These are phyloP conservation scores for Secale cereale DNA, from an alignment of 176 grass and related monocot genomes.

Conservation along the genomic window DNA sequence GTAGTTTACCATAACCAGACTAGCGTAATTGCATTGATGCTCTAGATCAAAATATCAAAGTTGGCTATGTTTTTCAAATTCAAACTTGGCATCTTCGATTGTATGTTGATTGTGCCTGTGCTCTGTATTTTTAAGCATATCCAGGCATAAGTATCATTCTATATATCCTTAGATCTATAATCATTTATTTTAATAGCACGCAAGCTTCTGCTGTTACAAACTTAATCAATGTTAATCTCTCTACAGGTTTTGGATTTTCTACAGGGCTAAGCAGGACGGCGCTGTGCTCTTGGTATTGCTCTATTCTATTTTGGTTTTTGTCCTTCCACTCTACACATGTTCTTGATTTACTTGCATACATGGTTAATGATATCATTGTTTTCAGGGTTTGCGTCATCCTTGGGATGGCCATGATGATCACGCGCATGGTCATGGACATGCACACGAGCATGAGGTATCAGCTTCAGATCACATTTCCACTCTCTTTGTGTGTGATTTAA, in stretches of 20 bases:
- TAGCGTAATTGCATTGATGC: not conserved
- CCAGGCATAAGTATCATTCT: not conserved
- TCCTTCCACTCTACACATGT: not conserved
- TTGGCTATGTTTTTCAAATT: not conserved
- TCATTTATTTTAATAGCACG: not conserved
- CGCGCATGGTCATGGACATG: constrained; percentile 65
- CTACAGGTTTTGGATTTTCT: constrained; percentile 95
- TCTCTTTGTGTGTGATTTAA: not conserved
- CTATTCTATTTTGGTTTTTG: not conserved
- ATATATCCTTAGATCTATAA: not conserved
- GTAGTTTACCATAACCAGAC: not conserved
- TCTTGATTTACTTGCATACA: not conserved
- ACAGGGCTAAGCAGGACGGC: constrained; percentile 94
- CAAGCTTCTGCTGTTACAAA: not conserved
- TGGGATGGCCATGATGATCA: constrained; percentile 94
- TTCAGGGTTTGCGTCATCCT: constrained; percentile 86
- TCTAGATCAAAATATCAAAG: not conserved
- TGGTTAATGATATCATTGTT: constrained; percentile 1
- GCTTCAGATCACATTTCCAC: not conserved
- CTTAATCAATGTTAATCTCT: not conserved
- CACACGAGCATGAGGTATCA: constrained; percentile 61
- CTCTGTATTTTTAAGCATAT: not conserved
- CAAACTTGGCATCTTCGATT: not conserved
- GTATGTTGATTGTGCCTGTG: not conserved
- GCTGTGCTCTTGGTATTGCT: constrained; percentile 71